Evolutionary conservation across 2,329 filamentous ascomycete genomes (phyloP), one percentile per base, ranked within the genome.

Genomic region (Teratosphaeria viscida): DNA sequence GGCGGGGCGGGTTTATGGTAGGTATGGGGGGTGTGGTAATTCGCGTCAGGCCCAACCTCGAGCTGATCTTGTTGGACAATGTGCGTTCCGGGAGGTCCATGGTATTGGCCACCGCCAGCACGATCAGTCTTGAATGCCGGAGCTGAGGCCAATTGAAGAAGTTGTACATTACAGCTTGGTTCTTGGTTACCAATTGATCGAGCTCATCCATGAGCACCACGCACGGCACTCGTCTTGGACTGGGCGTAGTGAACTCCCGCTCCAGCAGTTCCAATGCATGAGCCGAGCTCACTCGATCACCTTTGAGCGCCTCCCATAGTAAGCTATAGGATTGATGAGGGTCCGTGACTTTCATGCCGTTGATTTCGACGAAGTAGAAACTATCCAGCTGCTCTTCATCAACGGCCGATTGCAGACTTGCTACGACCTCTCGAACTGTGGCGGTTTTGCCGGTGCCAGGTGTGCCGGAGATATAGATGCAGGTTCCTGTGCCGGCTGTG

Each of bases 131-230:
- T 58, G 90, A 96, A 74, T 99, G 92, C 56, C 89, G 84, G 58
- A 97, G 79, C 11, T 90, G 89, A 3, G 94, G 94, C 94, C 94
- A 99, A 71, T 99, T 99, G 82, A 99, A 99, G 75, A 99, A 99
- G 74, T 99, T 99, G 78, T 99, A 99, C 94, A 99, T 99, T 75
- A 99, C 94, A n/a, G 90, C 92, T 73, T 99, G 95, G 69, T 96
- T 97, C 71, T 92, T 94, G 12, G 94, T 99, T 5, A 99, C 95
- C 7, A 99, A 83, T 75, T 99, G 94, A 72, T 99, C 94, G 55
- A 99, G 81, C 75, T 99, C 94, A 70, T 99, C 94, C 94, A 99
- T 99, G 56, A 99, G 77, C 2, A 99, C 94, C 14, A 99, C 94
- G 71, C 92, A 97, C 1, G 95, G 94, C 5, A 95, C 90, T 62